These are phyloP conservation scores for Aspergillus oerlinghausenensis DNA, from an alignment of 2,329 filamentous ascomycete species.

Conservation along the genomic window DNA sequence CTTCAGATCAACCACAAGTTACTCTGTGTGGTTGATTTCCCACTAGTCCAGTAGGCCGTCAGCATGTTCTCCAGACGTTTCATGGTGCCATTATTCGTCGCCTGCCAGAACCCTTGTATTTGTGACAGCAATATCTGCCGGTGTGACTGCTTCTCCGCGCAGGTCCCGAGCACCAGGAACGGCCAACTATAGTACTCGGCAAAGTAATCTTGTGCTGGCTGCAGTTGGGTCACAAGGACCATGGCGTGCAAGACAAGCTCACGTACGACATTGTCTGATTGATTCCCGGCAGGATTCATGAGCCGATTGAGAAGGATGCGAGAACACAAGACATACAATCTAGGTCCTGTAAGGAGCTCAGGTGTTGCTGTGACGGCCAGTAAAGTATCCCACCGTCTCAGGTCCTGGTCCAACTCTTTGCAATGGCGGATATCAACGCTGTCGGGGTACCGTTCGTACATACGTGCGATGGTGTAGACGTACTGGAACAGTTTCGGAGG, in stretches of 20 bases:
- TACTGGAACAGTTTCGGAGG: constrained; percentile 17
- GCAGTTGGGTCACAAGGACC: constrained; percentile 7
- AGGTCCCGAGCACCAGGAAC: constrained; percentile 17
- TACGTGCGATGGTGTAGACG: constrained; percentile 10
- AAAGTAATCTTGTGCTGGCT: constrained; percentile 19
- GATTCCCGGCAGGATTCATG: neutral
- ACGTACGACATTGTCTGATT: neutral
- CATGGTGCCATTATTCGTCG: constrained; percentile 22
- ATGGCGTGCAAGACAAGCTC: constrained; percentile 12
- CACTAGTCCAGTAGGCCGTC: neutral
- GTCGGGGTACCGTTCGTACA: constrained; percentile 7
- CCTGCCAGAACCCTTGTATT: constrained; percentile 16
- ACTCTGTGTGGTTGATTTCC: neutral
- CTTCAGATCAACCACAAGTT: neutral
- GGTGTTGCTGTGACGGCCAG: neutral
- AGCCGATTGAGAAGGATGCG: constrained; percentile 14
- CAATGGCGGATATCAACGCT: neutral
- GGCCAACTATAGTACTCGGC: constrained; percentile 27
- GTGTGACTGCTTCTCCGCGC: constrained; percentile 1
- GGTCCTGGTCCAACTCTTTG: constrained; percentile 1
- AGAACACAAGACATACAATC: constrained; percentile 14
- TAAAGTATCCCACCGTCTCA: neutral
- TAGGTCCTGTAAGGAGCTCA: constrained; percentile 4
- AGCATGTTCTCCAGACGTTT: constrained; percentile 17
- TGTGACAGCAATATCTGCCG: constrained; percentile 13